phyloP scores from a whole-genome alignment of 257 asterid genomes.

The Parsonsia alboflavescens region DNA sequence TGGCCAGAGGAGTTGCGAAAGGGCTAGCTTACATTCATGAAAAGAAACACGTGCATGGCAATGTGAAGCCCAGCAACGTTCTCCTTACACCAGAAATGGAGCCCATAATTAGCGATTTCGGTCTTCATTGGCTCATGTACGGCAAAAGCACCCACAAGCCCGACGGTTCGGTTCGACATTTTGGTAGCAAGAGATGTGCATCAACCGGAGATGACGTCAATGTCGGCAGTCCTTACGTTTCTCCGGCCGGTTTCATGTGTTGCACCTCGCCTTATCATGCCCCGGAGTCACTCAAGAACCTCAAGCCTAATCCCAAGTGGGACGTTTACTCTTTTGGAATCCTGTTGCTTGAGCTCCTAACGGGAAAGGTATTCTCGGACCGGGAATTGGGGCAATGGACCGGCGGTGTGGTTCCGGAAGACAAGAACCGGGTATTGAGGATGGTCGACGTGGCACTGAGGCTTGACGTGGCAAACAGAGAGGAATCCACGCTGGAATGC shows the following conservation, averaged over 20 bases:
- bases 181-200: conserved; percentile 51
- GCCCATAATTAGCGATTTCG: conserved; percentile 72
- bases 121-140: conserved; percentile 56
- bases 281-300: conserved; percentile 74
- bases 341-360: conserved; percentile 63
- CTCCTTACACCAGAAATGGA: conserved; percentile 78
- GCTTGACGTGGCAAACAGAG: conserved; percentile 52
- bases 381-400: conserved; percentile 69
- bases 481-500: conserved; percentile 64
- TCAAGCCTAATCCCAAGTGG: conserved; percentile 78
- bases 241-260: conserved; percentile 42
- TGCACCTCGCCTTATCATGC: conserved; percentile 86
- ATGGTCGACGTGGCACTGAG: conserved; percentile 69
- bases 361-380: conserved; percentile 75
- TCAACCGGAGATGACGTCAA: conserved; percentile 16
- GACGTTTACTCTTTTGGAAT: conserved; percentile 91
- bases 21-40: conserved; percentile 81
- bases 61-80: conserved; percentile 86
- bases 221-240: conserved; percentile 38
- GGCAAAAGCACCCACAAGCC: conserved; percentile 44
- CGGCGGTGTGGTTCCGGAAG: conserved; percentile 34
- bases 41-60: conserved; percentile 89
- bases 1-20: conserved; percentile 80
- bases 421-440: conserved; percentile 40
- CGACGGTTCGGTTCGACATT: conserved; percentile 49